phyloP scores from a whole-genome alignment of 2,329 filamentous ascomycete genomes.

The Emmonsia crescens region DNA sequence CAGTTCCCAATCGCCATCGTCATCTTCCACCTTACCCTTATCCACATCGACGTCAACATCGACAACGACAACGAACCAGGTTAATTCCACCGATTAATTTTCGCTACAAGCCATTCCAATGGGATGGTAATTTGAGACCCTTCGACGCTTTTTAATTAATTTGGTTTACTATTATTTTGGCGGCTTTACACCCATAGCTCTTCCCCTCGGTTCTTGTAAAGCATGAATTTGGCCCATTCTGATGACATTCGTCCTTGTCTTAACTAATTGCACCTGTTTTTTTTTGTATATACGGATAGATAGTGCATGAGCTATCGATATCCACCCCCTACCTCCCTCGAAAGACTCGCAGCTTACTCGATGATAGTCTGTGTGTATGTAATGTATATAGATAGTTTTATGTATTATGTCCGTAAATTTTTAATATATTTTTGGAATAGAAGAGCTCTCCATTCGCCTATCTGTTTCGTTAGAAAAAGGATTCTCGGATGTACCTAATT shows the following conservation, averaged over 20 bases:
- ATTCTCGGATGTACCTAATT: no score
- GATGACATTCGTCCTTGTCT: no score
- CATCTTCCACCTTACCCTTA: not conserved
- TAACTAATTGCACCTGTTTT: no score
- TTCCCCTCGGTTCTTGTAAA: not conserved
- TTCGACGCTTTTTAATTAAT: not conserved
- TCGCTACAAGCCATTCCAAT: not conserved
- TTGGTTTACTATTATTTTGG: not conserved
- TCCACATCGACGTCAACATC: not conserved
- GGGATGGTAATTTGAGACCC: not conserved
- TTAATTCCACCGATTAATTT: not conserved
- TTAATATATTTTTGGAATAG: not conserved
- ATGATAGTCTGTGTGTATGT: not conserved
- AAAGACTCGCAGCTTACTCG: not conserved
- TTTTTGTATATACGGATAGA: not conserved
- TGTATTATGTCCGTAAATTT: not conserved
- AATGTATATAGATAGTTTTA: not conserved
- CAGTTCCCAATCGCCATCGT: not conserved
- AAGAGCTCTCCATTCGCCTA: no score
- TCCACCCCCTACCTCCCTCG: not conserved
- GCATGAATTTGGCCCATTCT: not conserved
- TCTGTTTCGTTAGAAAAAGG: no score
- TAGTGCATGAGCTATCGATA: not conserved
- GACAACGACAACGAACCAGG: not conserved
- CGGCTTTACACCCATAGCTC: not conserved